Conservation (phyloP, 352 stramenopile species). For the Globisporangium heterothallicum region DNA sequence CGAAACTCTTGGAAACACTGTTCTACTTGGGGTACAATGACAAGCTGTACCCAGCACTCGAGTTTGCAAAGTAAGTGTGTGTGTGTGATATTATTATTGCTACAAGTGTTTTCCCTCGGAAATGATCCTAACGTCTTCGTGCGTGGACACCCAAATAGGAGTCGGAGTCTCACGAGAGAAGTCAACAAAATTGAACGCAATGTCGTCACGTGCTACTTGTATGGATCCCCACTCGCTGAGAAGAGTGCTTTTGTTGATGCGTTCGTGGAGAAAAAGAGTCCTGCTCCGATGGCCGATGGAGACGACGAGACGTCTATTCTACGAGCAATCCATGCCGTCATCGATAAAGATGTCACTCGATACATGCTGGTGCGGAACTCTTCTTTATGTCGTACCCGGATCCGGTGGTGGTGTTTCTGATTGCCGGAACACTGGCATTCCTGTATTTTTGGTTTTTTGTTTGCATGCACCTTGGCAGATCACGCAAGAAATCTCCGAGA, state of each 20-base stretch:
- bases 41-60: constrained; percentile 54
- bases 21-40: constrained; percentile 85
- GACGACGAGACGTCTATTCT: constrained; percentile 38
- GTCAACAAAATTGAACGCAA: constrained; percentile 57
- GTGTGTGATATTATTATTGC: constrained; percentile 6
- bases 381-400: background rate
- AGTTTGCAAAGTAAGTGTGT: constrained; percentile 54
- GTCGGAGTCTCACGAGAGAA: constrained; percentile 50
- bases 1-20: constrained; percentile 66
- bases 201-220: constrained; percentile 69
- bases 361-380: constrained; percentile 53
- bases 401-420: too few species aligned
- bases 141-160: constrained; percentile 17
- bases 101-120: too few species aligned
- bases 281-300: constrained; percentile 11
- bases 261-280: constrained; percentile 38
- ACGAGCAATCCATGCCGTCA: constrained; percentile 49
- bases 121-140: too few species aligned
- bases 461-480: constrained; percentile 26
- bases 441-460: constrained; percentile 1
- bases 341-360: constrained; percentile 45
- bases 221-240: constrained; percentile 30
- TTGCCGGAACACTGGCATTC: too few species aligned
- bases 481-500: constrained; percentile 52
- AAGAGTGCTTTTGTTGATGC: constrained; percentile 53